Percentiles rank a stretch among this genome's conserved stretches.
Evolutionary conservation across 2,329 filamentous ascomycete genomes (phyloP).

Genomic region (Tolypocladium album): DNA sequence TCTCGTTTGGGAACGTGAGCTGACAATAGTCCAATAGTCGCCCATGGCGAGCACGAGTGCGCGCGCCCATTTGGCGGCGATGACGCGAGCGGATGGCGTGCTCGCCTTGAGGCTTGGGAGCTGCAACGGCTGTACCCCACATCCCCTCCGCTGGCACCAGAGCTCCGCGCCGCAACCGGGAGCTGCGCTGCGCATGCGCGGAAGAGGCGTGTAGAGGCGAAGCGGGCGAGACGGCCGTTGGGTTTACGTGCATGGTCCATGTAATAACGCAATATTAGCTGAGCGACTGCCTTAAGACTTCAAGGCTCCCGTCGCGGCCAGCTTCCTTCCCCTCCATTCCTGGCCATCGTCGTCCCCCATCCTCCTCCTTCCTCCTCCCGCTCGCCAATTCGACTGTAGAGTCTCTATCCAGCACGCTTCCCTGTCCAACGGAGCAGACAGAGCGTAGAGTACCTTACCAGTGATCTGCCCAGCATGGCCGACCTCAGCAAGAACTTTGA

Average conservation of each 20-base stretch:
- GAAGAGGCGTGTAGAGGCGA: neutral
- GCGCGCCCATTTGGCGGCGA: constrained; percentile 1
- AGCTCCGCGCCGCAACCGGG: neutral
- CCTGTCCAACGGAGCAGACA: neutral
- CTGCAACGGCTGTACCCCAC: neutral
- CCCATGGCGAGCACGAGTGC: neutral
- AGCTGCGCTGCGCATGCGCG: neutral
- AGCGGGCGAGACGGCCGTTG: neutral
- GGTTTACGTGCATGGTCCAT: neutral
- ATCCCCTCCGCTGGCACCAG: neutral
- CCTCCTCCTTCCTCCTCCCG: neutral
- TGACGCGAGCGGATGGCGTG: constrained; percentile 5
- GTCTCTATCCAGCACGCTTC: neutral
- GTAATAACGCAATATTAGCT: constrained; percentile 3
- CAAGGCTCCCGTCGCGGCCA: neutral
- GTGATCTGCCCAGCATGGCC: constrained; percentile 17
- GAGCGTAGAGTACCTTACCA: neutral
- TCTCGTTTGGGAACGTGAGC: neutral
- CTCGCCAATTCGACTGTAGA: neutral
- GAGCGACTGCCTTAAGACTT: neutral
- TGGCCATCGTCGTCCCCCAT: constrained; percentile 7
- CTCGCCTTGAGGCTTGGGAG: neutral
- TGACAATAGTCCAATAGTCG: neutral
- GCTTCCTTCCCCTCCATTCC: constrained; percentile 7
- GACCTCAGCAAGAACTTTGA: constrained; percentile 58